Evolutionary conservation across 768 basidiomycete genomes (phyloP), one percentile per base, ranked within the genome.

Genomic region (Collybia sordida): DNA sequence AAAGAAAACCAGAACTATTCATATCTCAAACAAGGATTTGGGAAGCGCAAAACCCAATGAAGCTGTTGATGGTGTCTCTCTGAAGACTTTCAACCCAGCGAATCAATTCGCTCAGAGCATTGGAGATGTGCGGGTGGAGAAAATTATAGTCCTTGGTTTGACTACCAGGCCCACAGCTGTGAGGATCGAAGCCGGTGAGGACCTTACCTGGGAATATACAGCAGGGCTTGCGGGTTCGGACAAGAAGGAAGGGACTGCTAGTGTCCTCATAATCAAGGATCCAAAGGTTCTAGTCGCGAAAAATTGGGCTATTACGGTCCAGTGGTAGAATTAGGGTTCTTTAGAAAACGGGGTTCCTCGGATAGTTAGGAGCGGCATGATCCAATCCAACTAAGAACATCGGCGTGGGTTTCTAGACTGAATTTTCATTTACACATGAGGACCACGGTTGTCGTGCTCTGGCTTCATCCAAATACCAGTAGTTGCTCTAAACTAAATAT

Each of bases 141-240:
- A 84, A 67, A 64, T 98, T 19, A 76, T 95, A 38, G 73, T 98
- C 3, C 66, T 93, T 4, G 96, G 96, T 1, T 67, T 97, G 51
- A 62, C 67, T 17, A 61, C 51, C 24, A 81, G 79, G 64, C 95
- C 95, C 3, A 71, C 63, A 40, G 76, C 70, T 41, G 84, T 95
- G 23, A 80, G 71, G 58, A 60, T 78, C 34, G 76, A 77, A 54
- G 71, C 70, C 39, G 76, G 73, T 25, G 60, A 45, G 25, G 78
- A 79, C 39, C 67, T 94, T 49, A 76, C 80, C 36, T 98, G 86
- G 82, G 79, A 80, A 47, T 97, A 77, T 62, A 71, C 65, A 17
- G 70, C 75, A 5, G 91, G 92, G 21, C 74, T 77, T 28, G 72
- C 73, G 8, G 77, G 83, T 17, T 65, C 63, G 15, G 80, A 77